Base-by-base conservation (phyloP, 768 basidiomycete genomes). In the Leccinum aurantiacum region DNA sequence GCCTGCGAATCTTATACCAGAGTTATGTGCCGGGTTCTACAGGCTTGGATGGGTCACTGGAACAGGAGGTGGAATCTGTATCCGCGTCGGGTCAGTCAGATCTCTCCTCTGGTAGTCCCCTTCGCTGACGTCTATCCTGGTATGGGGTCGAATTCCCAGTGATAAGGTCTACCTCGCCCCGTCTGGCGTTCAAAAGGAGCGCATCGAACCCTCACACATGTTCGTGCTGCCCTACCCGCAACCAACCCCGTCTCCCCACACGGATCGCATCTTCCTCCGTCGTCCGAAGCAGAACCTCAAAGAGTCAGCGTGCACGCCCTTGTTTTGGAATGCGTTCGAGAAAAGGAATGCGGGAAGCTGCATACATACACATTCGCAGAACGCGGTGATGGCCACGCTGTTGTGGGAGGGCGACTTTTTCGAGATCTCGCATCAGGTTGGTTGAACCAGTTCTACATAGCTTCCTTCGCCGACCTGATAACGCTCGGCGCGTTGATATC, bases 271-370 rank as follows among this genome's bases (percentile, higher is more conserved):
- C 56, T 93, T 93, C 73, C 82, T 95, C 54, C 84, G 93, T 54
- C 85, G 87, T 27, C 92, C 93, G 10, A 77, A 79, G 11, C 71
- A 79, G 61, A 82, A 85, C 59, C 79, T 95, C 60, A 93, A 91
- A 67, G 91, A 95, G 67, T 91, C 89, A 1, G 90, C 90, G 0
- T 95, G 93, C 71, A 94, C 93, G 0, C 93, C 93, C 13, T 78
- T 94, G 15, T 95, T 95, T 78, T 95, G 91, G 91, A 93, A 93
- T 68, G 91, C 93, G 3, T 95, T 93, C 69, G 87, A 88, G 33
- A 75, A 90, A 63, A 80, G 91, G 22, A 77, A 82, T 60, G 91
- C 93, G 2, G 89, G 90, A 1, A 91, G 91, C 48, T 95, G 92
- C 67, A 93, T 95, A 62, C 93, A 95, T 69, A 95, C 93, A 0